A percentile compares a stretch with the other conserved stretches of the same genome.
Conservation (phyloP, 2,329 filamentous ascomycete species). For the Lasiodiplodia sp. region DNA sequence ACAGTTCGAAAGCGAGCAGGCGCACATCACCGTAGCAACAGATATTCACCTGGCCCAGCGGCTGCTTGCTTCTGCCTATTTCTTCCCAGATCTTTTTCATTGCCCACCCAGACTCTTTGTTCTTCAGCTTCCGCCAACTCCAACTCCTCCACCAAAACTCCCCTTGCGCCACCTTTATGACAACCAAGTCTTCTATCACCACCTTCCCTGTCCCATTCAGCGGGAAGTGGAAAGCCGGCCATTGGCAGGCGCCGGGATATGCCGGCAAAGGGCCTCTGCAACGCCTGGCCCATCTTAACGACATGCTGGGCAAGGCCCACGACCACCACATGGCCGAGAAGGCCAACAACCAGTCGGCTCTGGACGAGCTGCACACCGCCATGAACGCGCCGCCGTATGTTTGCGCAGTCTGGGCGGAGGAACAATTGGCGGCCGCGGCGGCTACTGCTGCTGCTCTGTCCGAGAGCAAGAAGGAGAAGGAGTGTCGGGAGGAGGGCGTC, state of each 20-base stretch:
- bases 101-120: neutral
- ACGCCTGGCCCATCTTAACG: constrained; percentile 4
- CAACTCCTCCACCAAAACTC: neutral
- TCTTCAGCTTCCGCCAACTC: neutral
- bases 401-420: neutral
- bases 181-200: neutral
- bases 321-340: neutral
- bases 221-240: neutral
- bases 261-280: neutral
- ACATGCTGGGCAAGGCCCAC: constrained; percentile 9
- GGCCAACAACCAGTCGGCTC: neutral
- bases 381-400: constrained; percentile 10
- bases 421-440: neutral
- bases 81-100: neutral
- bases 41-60: no score
- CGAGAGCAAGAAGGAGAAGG: neutral
- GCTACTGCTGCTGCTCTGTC: neutral
- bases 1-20: neutral
- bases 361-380: neutral
- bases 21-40: neutral
- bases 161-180: neutral
- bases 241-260: constrained; percentile 4
- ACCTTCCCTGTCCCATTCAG: neutral
- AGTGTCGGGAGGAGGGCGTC: neutral
- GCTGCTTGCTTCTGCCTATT: neutral